A percentile compares a stretch with the other conserved stretches of the same genome.
Conservation (phyloP, 208 protist species). For the Herpetomonas samuelpessoai region DNA sequence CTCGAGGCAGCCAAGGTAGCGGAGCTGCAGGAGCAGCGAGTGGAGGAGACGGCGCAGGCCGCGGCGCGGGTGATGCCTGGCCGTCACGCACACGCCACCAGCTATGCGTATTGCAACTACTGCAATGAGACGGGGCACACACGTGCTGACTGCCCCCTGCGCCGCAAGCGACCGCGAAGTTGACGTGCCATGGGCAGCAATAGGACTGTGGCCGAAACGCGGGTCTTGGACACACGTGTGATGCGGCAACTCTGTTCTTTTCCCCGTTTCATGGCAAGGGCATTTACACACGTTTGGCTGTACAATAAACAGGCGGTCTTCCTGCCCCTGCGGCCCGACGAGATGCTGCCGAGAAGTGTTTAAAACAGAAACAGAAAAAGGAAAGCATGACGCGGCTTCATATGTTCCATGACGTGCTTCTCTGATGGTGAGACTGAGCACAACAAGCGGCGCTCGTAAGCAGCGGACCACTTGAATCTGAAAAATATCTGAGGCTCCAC, state of each 20-base stretch:
- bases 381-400: no score
- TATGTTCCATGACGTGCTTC: no score
- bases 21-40: conserved; percentile 40
- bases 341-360: neutral
- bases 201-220: neutral
- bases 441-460: no score
- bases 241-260: no score
- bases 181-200: neutral
- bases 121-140: conserved; percentile 81
- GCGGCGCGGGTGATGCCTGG: conserved; percentile 8
- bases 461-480: no score
- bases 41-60: conserved; percentile 21
- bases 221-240: neutral
- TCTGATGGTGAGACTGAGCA: no score
- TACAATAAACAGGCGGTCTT: neutral
- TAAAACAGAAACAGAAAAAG: neutral
- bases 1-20: conserved; percentile 30
- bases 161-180: conserved; percentile 51
- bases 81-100: conserved; percentile 39
- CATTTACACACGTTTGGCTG: neutral
- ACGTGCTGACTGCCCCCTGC: conserved; percentile 66
- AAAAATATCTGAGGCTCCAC: no score
- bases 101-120: conserved; percentile 77
- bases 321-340: neutral
- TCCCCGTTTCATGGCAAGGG: no score